Evolutionary conservation across 2,329 filamentous ascomycete genomes (phyloP), one percentile per base, ranked within the genome.

Genomic region (Aureobasidium lini): DNA sequence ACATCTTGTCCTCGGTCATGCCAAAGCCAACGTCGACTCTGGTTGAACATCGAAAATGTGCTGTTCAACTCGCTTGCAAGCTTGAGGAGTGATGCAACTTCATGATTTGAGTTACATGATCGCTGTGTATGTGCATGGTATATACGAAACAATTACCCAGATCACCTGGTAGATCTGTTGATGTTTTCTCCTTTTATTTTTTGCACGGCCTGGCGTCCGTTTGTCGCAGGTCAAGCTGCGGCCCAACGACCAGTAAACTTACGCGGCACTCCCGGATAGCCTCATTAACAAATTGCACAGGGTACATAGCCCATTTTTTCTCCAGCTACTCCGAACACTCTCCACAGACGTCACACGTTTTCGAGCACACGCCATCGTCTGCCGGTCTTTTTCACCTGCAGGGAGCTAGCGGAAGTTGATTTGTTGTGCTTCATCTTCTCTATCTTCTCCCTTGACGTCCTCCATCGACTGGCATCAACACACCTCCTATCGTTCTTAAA

Each of bases 181-280:
- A 54, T 54, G 6, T 32, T 16, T 39, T 31, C 37, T 37, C 39
- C 39, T 54, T 54, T 54, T 54, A 10, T 43, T 32, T 23, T 43
- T 43, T 40, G 50, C 50, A 54, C 37, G 34, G 50, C 29, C 50
- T 54, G 28, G 37, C 50, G 37, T 54, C 50, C 6, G 50, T 32
- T 43, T 13, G 18, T 34, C 28, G 23, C 50, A 37, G 28, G 43
- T 46, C 52, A 46, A 32, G 29, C 40, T 57, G 52, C 40, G 52
- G 52, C 40, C 52, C 40, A 46, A 57, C 16, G 28, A 40, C 39
- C 50, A 54, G 37, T 34, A 42, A 54, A 44, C 52, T 46, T 44
- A 57, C 40, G 52, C 52, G 52, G 52, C 52, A 57, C 52, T 57
- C 52, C 52, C 52, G 52, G 52, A 46, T 46, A 42, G 50, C 52